Evolutionary conservation across 2,329 filamentous ascomycete genomes (phyloP).

Genomic region (Hymenotorrendiella dingleyae): DNA sequence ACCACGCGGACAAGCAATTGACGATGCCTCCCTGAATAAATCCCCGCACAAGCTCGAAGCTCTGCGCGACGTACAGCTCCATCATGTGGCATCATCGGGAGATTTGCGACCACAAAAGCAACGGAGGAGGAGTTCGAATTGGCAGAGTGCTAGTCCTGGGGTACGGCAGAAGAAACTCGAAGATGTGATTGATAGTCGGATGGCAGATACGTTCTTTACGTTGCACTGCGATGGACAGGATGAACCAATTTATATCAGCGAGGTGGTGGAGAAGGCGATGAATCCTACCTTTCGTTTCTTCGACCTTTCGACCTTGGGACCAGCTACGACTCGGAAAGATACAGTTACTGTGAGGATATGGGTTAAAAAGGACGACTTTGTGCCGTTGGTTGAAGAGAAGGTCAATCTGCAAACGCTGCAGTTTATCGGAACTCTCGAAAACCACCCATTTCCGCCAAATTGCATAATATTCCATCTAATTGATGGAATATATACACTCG

Average conservation of each 20-base stretch:
- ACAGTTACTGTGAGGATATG: slow-evolving; percentile 67
- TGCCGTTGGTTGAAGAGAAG: slow-evolving; percentile 64
- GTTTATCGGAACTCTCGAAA: slow-evolving; percentile 67
- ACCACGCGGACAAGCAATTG: slow-evolving; percentile 56
- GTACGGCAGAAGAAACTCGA: slow-evolving; percentile 70
- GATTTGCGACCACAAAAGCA: slow-evolving; percentile 38
- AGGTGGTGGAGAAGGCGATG: slow-evolving; percentile 72
- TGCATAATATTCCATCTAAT: slow-evolving; percentile 78
- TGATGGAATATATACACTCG: slow-evolving; percentile 81
- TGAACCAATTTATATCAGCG: slow-evolving; percentile 86
- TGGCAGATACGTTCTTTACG: slow-evolving; percentile 87
- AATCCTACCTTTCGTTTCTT: slow-evolving; percentile 90
- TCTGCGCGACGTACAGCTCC: slow-evolving; percentile 44
- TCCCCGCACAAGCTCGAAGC: slow-evolving; percentile 54
- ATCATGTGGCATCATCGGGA: slow-evolving; percentile 51
- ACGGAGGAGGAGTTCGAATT: slow-evolving; percentile 56
- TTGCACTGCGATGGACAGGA: slow-evolving; percentile 61
- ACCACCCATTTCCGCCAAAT: slow-evolving; percentile 72
- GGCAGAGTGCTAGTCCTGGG: slow-evolving; percentile 52
- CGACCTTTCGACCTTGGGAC: slow-evolving; percentile 60
- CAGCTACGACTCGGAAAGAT: slow-evolving; percentile 59
- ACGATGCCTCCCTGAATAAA: slow-evolving; percentile 69
- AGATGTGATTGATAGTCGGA: slow-evolving; percentile 60
- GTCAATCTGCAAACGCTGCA: slow-evolving; percentile 69
- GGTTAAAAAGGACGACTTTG: slow-evolving; percentile 52